Evolutionary conservation across 331 rosid genomes (phyloP).

Genomic region (Stylosanthes scabra): DNA sequence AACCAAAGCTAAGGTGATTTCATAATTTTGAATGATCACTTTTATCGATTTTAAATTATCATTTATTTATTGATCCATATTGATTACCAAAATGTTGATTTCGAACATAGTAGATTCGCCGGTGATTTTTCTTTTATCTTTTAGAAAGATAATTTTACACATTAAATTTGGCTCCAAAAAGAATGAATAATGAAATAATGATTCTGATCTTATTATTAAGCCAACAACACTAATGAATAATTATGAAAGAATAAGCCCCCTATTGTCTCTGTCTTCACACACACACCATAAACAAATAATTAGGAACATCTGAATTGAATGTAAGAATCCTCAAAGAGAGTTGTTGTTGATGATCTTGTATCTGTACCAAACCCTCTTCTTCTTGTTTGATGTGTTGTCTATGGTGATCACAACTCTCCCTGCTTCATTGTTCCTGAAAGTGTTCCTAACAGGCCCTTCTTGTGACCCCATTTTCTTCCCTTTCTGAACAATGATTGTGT

Average conservation of each 20-base stretch:
- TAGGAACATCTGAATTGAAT: background rate
- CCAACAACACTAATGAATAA: background rate
- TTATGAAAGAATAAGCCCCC: constrained; percentile 34
- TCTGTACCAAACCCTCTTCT: constrained; percentile 72
- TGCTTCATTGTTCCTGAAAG: constrained; percentile 66
- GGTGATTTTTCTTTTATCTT: too few relatives aligned
- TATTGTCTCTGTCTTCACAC: constrained; percentile 30
- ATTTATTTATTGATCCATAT: too few relatives aligned
- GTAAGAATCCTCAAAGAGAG: constrained; percentile 3
- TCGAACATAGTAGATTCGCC: too few relatives aligned
- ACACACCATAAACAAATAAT: background rate
- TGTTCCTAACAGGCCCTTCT: constrained; percentile 77
- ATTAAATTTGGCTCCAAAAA: background rate
- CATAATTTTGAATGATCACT: too few relatives aligned
- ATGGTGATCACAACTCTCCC: constrained; percentile 75
- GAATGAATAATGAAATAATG: background rate
- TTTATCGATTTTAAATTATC: too few relatives aligned
- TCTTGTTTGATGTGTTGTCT: constrained; percentile 73
- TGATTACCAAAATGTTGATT: too few relatives aligned
- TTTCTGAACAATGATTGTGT: constrained; percentile 81
- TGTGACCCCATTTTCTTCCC: constrained; percentile 64
- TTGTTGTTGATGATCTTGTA: constrained; percentile 64
- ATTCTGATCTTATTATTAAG: too few relatives aligned
- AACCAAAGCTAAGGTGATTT: too few relatives aligned
- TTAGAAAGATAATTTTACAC: too few relatives aligned